These are phyloP conservation scores for Clavariopsis aquatica DNA, from an alignment of 495 filamentous ascomycete species.

Conservation along the genomic window DNA sequence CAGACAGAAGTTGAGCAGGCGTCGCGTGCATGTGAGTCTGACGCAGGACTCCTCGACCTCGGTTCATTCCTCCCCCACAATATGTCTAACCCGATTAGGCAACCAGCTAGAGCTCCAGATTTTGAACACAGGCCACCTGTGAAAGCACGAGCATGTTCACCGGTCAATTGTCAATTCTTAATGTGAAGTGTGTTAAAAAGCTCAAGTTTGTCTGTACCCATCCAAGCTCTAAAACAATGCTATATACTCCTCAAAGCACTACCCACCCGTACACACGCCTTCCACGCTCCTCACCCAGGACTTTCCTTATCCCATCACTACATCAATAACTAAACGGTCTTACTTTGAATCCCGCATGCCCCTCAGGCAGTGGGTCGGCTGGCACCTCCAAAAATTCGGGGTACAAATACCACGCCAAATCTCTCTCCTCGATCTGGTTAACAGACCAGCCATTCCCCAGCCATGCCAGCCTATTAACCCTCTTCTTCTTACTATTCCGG, in stretches of 20 bases:
- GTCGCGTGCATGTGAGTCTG: slow-evolving; percentile 5
- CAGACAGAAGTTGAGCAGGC: neutral
- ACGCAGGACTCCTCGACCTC: too few species aligned
- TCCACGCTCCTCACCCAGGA: too few species aligned
- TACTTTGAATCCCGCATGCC: slow-evolving; percentile 14
- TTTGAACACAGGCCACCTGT: neutral
- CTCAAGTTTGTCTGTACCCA: too few species aligned
- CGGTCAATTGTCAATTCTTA: too few species aligned
- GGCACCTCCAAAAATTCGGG: slow-evolving; percentile 31
- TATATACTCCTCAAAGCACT: neutral
- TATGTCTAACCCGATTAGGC: slow-evolving; percentile 1
- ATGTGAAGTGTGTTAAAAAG: too few species aligned
- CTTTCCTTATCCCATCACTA: too few species aligned
- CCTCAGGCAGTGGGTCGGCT: slow-evolving; percentile 27
- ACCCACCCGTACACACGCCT: neutral
- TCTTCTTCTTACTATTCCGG: slow-evolving; percentile 15
- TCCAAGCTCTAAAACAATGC: too few species aligned
- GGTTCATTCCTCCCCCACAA: slow-evolving; percentile 9
- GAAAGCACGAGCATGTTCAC: too few species aligned
- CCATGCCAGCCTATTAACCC: slow-evolving; percentile 19
- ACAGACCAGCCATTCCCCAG: slow-evolving; percentile 24
- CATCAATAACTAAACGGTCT: slow-evolving; percentile 18
- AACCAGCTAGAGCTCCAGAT: neutral
- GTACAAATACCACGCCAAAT: slow-evolving; percentile 35
- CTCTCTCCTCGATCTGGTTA: slow-evolving; percentile 18